Conservation (phyloP, 2,329 filamentous ascomycete genomes). For the Fonsecaea nubica region DNA sequence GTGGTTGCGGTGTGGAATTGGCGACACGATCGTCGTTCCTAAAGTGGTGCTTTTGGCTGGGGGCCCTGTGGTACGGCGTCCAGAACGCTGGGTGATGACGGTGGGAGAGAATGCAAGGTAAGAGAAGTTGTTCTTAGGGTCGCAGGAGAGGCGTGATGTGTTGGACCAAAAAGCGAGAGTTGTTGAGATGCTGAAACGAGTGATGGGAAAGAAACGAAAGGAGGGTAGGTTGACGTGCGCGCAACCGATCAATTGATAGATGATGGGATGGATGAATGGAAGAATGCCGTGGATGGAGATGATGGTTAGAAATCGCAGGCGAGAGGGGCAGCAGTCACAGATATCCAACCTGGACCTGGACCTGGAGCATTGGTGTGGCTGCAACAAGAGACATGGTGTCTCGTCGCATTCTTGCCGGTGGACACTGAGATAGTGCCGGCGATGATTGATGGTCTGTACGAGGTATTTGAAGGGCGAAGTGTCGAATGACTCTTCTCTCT, state of each 20-base stretch:
- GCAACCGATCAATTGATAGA: constrained; percentile 1
- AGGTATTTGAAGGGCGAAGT: neutral
- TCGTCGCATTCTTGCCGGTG: constrained; percentile 9
- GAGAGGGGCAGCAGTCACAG: constrained; percentile 10
- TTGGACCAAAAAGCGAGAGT: neutral
- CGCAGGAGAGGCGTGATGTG: constrained; percentile 2
- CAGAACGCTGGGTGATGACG: constrained; percentile 16
- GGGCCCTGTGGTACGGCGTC: neutral
- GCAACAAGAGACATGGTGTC: constrained; percentile 5
- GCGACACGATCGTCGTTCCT: constrained; percentile 21
- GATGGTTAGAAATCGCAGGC: constrained; percentile 5
- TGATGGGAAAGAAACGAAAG: constrained; percentile 4
- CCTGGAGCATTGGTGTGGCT: constrained; percentile 2
- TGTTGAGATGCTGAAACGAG: neutral
- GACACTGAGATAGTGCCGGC: neutral
- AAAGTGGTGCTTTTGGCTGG: constrained; percentile 6
- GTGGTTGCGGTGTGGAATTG: constrained; percentile 9
- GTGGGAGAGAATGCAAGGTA: constrained; percentile 1
- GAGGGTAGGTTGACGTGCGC: neutral
- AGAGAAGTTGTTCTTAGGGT: neutral
- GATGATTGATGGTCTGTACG: neutral
- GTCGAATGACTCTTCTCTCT: neutral
- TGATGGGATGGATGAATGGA: neutral
- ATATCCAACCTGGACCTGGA: neutral
- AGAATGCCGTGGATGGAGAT: neutral